phyloP scores from a whole-genome alignment of 805 yeast genomes.

The Tetrapisispora iriomotensis region DNA sequence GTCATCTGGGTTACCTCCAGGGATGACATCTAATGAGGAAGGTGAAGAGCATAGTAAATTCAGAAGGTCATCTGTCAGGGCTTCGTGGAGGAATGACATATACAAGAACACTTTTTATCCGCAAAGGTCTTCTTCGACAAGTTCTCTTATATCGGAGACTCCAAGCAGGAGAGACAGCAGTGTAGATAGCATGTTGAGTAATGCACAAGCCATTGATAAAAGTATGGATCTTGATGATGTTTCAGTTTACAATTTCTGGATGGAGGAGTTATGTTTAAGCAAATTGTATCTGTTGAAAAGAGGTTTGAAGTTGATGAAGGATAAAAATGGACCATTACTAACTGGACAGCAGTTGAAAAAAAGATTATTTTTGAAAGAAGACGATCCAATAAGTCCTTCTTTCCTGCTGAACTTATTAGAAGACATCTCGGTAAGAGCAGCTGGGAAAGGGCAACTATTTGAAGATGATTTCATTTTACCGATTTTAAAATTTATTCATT shows the following conservation, averaged over 20 bases:
- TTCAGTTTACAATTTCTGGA: neutral
- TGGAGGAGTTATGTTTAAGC: neutral
- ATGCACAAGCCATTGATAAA: neutral
- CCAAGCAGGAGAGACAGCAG: neutral
- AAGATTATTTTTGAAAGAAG: neutral
- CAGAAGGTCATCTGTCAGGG: neutral
- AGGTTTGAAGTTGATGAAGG: conserved; percentile 1
- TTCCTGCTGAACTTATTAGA: conserved; percentile 1
- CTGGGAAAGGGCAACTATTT: neutral
- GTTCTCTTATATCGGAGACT: neutral
- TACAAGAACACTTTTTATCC: neutral
- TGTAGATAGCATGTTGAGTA: neutral
- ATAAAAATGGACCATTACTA: neutral
- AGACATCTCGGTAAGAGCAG: neutral
- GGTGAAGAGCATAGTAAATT: neutral
- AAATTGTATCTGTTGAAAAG: conserved; percentile 1
- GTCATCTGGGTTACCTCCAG: no score
- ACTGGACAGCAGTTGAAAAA: neutral
- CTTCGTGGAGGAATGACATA: neutral
- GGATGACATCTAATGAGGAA: neutral
- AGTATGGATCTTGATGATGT: neutral
- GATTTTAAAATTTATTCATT: neutral
- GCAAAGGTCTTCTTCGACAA: neutral
- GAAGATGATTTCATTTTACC: neutral
- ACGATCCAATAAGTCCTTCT: neutral